phyloP scores from a whole-genome alignment of 192 early-diverging fungal species.

The Backusella mclennaniae region DNA sequence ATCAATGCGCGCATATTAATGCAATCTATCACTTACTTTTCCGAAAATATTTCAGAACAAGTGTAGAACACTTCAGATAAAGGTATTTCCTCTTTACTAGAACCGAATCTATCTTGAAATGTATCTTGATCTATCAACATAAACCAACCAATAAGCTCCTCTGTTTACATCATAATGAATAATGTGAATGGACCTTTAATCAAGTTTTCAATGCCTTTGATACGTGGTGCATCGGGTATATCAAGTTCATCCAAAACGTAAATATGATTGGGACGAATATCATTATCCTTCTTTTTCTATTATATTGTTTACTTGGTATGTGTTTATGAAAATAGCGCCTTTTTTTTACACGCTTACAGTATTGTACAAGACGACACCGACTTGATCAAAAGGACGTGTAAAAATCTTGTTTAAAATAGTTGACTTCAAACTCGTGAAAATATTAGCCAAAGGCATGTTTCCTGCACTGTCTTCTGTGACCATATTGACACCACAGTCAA shows the following conservation, averaged over 20 bases:
- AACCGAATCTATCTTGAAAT: constrained; percentile 50
- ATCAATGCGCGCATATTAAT: not conserved
- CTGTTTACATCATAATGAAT: not conserved
- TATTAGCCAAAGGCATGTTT: constrained; percentile 41
- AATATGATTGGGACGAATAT: constrained; percentile 45
- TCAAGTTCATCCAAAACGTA: constrained; percentile 63
- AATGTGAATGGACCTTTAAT: constrained; percentile 42
- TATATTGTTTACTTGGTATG: constrained; percentile 35
- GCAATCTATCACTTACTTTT: constrained; percentile 40
- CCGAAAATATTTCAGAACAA: constrained; percentile 56
- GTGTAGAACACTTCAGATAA: constrained; percentile 67
- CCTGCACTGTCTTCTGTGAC: constrained; percentile 28
- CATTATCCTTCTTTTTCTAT: constrained; percentile 18
- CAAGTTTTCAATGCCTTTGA: constrained; percentile 58
- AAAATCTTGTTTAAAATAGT: constrained; percentile 47
- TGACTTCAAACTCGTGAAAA: constrained; percentile 35
- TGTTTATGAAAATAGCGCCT: no score
- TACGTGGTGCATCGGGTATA: constrained; percentile 56
- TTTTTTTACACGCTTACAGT: constrained; percentile 38
- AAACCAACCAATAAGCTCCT: not conserved
- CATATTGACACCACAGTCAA: constrained; percentile 50
- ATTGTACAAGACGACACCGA: constrained; percentile 47
- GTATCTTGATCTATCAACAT: constrained; percentile 27
- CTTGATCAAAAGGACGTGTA: constrained; percentile 36
- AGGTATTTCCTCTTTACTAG: constrained; percentile 47